Evolutionary conservation across 169 alveolate species (phyloP).

Genomic region (Plasmodium adleri): DNA sequence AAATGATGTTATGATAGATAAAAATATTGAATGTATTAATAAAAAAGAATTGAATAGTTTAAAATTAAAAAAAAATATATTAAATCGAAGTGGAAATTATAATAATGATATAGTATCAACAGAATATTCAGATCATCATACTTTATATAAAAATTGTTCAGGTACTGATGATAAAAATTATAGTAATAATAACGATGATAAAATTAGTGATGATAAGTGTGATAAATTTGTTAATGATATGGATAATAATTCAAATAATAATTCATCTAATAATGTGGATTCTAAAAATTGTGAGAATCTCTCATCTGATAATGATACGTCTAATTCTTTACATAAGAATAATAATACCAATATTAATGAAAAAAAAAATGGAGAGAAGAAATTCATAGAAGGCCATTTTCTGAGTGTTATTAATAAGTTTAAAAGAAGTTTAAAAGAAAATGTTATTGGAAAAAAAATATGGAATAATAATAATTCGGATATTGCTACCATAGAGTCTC

Average conservation of each 20-base stretch:
- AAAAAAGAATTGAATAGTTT: background rate
- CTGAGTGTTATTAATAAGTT: constrained; percentile 19
- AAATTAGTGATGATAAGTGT: background rate
- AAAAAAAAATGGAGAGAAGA: constrained; percentile 13
- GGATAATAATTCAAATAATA: background rate
- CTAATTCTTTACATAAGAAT: background rate
- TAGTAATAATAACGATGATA: background rate
- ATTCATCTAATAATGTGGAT: background rate
- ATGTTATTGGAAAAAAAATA: constrained; percentile 33
- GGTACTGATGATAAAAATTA: background rate
- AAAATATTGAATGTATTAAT: background rate
- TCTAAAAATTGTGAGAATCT: background rate
- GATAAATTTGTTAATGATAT: background rate
- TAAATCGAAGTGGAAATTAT: background rate
- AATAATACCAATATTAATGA: background rate
- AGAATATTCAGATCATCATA: background rate
- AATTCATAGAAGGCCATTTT: background rate
- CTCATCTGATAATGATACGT: background rate
- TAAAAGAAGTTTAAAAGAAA: constrained; percentile 40
- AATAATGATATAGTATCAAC: background rate
- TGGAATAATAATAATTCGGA: constrained; percentile 24
- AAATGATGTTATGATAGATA: background rate
- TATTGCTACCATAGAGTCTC: background rate
- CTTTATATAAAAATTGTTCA: background rate
- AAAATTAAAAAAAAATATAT: background rate